phyloP scores from a whole-genome alignment of 2,329 filamentous ascomycete species.

The Westerdykella ornata region DNA sequence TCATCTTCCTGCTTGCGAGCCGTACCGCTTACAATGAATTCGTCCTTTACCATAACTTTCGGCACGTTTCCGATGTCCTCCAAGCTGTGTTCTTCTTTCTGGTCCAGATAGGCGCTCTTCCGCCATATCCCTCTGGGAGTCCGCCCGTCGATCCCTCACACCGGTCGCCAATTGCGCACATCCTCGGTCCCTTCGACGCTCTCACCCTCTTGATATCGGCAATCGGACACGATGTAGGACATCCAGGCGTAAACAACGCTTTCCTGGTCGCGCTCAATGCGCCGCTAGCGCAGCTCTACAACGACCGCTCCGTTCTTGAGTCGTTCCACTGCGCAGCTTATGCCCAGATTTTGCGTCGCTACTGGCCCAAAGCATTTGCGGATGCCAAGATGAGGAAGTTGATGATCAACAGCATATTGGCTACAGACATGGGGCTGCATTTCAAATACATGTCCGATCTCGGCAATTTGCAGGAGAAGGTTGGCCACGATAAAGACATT shows the following conservation, averaged over 20 bases:
- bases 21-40: conserved; percentile 93
- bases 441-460: conserved; percentile 94
- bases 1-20: conserved; percentile 79
- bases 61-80: conserved; percentile 91
- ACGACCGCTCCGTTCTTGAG: conserved; percentile 92
- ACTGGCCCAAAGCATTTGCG: conserved; percentile 81
- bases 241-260: conserved; percentile 96
- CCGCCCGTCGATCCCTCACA: conserved; percentile 25
- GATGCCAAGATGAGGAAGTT: conserved; percentile 74
- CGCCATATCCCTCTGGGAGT: conserved; percentile 52
- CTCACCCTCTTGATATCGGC: conserved; percentile 86
- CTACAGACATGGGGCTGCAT: conserved; percentile 95
- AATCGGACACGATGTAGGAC: conserved; percentile 96
- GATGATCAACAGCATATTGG: conserved; percentile 96
- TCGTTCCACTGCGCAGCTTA: conserved; percentile 97
- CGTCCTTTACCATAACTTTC: conserved; percentile 96
- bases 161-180: conserved; percentile 61
- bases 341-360: conserved; percentile 84
- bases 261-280: conserved; percentile 90
- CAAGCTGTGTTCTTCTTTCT: conserved; percentile 91
- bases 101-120: conserved; percentile 68
- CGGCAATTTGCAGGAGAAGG: conserved; percentile 70
- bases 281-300: conserved; percentile 89
- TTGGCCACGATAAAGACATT: conserved; percentile 57
- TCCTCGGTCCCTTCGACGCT: conserved; percentile 81